Percentiles rank a stretch among this genome's conserved stretches.
Evolutionary conservation across 2,329 filamentous ascomycete species (phyloP).

Genomic region (Sphaerulina populicola): DNA sequence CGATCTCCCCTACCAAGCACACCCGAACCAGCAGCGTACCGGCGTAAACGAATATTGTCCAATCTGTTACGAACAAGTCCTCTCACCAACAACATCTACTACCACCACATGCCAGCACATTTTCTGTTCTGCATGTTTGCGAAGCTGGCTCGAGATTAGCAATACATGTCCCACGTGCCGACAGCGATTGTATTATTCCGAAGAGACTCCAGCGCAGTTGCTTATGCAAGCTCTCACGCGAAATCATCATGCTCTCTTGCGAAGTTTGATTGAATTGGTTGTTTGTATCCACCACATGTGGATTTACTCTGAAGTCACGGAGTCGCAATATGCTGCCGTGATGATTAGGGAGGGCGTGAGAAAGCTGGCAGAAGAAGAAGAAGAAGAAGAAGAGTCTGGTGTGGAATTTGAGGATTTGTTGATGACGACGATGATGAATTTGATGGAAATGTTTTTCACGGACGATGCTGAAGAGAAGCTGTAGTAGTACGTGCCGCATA

Average conservation of each 20-base stretch:
- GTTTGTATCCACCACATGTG: not conserved
- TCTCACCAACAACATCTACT: not conserved
- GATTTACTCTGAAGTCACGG: too few relatives aligned
- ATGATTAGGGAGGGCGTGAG: not conserved
- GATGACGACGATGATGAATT: not conserved
- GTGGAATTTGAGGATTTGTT: not conserved
- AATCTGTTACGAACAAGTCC: not conserved
- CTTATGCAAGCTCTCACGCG: not conserved
- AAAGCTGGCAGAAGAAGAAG: not conserved
- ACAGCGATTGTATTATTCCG: not conserved
- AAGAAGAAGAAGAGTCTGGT: too few relatives aligned
- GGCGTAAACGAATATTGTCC: not conserved
- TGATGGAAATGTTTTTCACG: not conserved
- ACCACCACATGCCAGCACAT: not conserved
- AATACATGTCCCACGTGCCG: not conserved
- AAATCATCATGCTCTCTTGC: not conserved
- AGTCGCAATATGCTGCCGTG: too few relatives aligned
- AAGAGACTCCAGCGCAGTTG: not conserved
- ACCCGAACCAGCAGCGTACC: constrained; percentile 32
- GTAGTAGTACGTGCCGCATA: not conserved
- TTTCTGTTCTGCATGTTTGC: not conserved
- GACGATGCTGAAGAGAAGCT: not conserved
- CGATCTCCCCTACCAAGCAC: constrained; percentile 28
- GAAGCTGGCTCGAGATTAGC: not conserved
- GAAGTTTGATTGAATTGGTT: not conserved